Evolutionary conservation across 148 eudicot genomes (phyloP).

Genomic region (Rhododendron griersonianum): DNA sequence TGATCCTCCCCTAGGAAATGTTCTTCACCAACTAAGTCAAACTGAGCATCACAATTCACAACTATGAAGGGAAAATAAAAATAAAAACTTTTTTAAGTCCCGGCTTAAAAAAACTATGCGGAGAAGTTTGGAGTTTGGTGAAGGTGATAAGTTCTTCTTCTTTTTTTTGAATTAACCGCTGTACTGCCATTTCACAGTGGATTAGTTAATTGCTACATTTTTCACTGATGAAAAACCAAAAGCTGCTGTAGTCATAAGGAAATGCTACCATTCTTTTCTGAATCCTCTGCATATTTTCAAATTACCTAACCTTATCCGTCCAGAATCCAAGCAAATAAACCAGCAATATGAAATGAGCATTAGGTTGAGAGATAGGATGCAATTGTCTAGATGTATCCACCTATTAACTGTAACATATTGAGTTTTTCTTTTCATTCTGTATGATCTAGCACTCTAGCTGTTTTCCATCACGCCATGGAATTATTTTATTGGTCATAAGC

Average conservation of each 20-base stretch:
- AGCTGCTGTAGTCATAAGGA: not conserved
- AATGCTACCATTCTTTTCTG: not conserved
- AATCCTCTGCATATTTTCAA: not conserved
- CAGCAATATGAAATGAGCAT: not conserved
- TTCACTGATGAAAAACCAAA: not conserved
- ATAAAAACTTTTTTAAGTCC: not conserved
- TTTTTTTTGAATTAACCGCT: not conserved
- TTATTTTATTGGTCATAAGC: not conserved
- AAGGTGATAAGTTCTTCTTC: not conserved
- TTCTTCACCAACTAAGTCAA: not conserved
- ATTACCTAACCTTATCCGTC: not conserved
- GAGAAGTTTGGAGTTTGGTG: not conserved
- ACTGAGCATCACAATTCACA: not conserved
- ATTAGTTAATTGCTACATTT: not conserved
- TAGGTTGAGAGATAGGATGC: not conserved
- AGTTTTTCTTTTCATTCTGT: not conserved
- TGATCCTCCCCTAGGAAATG: not conserved
- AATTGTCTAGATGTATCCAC: not conserved
- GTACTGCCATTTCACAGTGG: not conserved
- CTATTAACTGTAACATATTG: not conserved
- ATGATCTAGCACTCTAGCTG: no score
- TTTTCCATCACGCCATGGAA: not conserved
- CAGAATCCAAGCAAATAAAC: not conserved
- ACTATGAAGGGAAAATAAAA: not conserved
- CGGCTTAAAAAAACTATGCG: not conserved